Evolutionary conservation across 2,329 filamentous ascomycete species (phyloP).

Genomic region (Hysterium pulicare): DNA sequence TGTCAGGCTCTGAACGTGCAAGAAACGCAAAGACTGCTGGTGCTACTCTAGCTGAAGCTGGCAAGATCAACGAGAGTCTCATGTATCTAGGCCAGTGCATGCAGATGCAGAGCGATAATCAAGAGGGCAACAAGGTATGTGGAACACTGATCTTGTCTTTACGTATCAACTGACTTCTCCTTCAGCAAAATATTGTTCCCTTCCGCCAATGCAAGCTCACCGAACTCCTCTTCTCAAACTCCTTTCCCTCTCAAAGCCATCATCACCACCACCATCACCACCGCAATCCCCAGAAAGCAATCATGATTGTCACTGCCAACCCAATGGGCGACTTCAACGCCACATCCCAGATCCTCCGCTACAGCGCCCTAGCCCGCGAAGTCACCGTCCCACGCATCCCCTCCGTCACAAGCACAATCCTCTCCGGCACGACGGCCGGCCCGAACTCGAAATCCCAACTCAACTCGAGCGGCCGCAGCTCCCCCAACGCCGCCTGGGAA

Average conservation of each 20-base stretch:
- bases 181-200: conserved; percentile 62
- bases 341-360: conserved; percentile 49
- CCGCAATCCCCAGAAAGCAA: conserved; percentile 75
- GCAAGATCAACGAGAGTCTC: conserved; percentile 96
- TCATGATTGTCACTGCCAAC: conserved; percentile 97
- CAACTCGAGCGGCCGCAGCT: conserved; percentile 44
- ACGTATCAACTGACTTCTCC: conserved; percentile 12
- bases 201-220: conserved; percentile 57
- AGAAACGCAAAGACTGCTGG: conserved; percentile 92
- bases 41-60: conserved; percentile 86
- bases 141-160: neutral
- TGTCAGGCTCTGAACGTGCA: conserved; percentile 76
- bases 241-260: conserved; percentile 43
- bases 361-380: conserved; percentile 88
- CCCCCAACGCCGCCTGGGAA: conserved; percentile 46
- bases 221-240: conserved; percentile 52
- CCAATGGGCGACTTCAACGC: conserved; percentile 65
- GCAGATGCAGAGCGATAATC: conserved; percentile 85
- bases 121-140: conserved; percentile 67
- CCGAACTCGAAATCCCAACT: conserved; percentile 28
- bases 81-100: conserved; percentile 98
- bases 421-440: conserved; percentile 26
- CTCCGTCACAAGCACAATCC: conserved; percentile 72
- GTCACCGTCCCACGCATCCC: conserved; percentile 88
- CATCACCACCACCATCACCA: conserved; percentile 40